phyloP scores from a whole-genome alignment of 164 flowering plant species.

The Tetracentron sinense region DNA sequence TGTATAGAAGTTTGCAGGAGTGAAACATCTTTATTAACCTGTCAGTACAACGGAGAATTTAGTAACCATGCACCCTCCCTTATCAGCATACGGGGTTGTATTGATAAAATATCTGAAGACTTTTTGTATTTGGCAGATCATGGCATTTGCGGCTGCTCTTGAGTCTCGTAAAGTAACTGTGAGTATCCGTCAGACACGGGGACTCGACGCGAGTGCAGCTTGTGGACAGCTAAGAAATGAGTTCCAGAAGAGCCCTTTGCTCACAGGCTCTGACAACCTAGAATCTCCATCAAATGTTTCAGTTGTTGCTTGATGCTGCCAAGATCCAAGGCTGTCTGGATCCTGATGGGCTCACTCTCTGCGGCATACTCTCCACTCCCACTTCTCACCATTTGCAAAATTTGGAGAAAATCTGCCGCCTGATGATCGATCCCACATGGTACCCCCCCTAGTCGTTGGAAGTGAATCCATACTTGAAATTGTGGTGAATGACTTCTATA shows the following conservation, averaged over 20 bases:
- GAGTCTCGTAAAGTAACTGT: constrained; percentile 79
- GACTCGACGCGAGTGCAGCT: constrained; percentile 95
- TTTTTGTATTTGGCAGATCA: constrained; percentile 38
- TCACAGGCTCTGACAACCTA: constrained; percentile 17
- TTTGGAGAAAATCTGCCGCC: not conserved
- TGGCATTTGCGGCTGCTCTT: constrained; percentile 69
- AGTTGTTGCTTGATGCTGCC: constrained; percentile 33
- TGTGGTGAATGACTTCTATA: too few relatives aligned
- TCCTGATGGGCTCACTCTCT: too few relatives aligned
- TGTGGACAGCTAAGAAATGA: constrained; percentile 95
- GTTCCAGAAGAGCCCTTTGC: constrained; percentile 77
- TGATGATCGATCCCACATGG: not conserved
- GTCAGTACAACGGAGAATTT: not conserved
- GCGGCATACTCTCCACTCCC: too few relatives aligned
- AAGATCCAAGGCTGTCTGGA: not conserved
- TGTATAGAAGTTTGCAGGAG: too few relatives aligned
- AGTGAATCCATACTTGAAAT: not conserved
- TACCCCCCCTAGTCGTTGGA: not conserved
- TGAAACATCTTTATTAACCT: not conserved
- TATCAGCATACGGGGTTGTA: not conserved
- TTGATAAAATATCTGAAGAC: not conserved
- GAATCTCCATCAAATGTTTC: constrained; percentile 28
- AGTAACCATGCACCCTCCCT: not conserved
- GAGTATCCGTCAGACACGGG: constrained; percentile 85
- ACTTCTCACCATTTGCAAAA: not conserved